Conservation (phyloP, 495 filamentous ascomycete species). For the Lepraria neglecta region DNA sequence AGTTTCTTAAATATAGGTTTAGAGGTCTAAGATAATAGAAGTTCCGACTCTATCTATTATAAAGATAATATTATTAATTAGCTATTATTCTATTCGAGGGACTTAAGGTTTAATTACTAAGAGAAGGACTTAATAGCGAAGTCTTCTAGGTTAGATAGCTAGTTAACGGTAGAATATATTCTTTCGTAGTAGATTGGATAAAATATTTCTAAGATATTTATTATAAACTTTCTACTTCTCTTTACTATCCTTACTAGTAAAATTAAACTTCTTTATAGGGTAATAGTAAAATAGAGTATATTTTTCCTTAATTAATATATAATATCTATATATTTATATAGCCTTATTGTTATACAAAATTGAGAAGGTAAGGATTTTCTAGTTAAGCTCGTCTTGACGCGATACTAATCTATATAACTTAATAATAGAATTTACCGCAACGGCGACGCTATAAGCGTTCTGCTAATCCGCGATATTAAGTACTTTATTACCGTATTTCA, state of each 20-base stretch:
- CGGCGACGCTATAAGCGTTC: constrained; percentile 35
- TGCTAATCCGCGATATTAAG: constrained; percentile 36
- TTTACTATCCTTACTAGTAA: constrained; percentile 29
- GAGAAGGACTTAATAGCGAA: constrained; percentile 16
- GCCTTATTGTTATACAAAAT: constrained; percentile 35
- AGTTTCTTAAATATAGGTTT: constrained; percentile 20
- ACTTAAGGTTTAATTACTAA: constrained; percentile 13
- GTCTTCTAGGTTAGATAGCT: constrained; percentile 29
- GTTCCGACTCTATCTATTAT: constrained; percentile 13
- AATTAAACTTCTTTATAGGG: constrained; percentile 24
- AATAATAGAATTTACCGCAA: constrained; percentile 30
- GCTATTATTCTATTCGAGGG: constrained; percentile 11
- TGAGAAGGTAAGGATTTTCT: constrained; percentile 37
- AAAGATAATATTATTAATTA: constrained; percentile 7
- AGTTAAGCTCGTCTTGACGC: constrained; percentile 26
- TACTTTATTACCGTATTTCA: constrained; percentile 34
- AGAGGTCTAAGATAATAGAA: constrained; percentile 14
- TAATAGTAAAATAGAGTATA: constrained; percentile 33
- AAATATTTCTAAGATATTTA: constrained; percentile 27
- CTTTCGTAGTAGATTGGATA: constrained; percentile 37
- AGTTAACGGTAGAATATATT: constrained; percentile 30
- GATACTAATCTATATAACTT: constrained; percentile 26
- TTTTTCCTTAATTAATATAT: constrained; percentile 31
- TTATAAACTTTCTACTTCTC: constrained; percentile 34
- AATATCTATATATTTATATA: constrained; percentile 39